phyloP scores from a whole-genome alignment of 2,329 filamentous ascomycete species.

The Pseudogymnoascus sp. region DNA sequence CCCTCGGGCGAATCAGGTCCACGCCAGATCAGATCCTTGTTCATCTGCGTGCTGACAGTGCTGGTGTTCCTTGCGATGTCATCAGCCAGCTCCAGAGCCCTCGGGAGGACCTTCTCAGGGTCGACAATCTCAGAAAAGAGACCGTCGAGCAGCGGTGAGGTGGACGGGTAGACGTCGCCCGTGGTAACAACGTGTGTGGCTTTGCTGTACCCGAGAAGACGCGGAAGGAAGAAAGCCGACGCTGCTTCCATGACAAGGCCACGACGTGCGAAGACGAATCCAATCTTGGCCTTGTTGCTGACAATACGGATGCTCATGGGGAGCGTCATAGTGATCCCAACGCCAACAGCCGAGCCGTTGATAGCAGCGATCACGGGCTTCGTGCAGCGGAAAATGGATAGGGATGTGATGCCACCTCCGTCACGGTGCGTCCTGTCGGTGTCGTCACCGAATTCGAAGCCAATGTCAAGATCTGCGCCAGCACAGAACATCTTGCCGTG shows the following conservation, averaged over 20 bases:
- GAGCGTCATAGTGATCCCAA: conserved; percentile 53
- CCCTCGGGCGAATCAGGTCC: conserved; percentile 52
- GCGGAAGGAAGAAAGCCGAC: conserved; percentile 62
- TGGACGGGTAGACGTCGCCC: conserved; percentile 47
- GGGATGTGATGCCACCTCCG: conserved; percentile 42
- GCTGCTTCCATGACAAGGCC: conserved; percentile 64
- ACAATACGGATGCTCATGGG: conserved; percentile 43
- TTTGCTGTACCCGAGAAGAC: conserved; percentile 54
- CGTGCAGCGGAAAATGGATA: conserved; percentile 47
- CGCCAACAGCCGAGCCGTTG: conserved; percentile 50
- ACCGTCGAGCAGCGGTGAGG: conserved; percentile 42
- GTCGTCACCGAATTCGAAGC: conserved; percentile 15
- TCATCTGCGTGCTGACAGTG: conserved; percentile 52
- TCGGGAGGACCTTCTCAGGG: conserved; percentile 51
- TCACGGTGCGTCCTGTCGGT: conserved; percentile 34
- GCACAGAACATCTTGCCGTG: conserved; percentile 46
- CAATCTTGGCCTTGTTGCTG: conserved; percentile 52
- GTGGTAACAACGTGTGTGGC: conserved; percentile 59
- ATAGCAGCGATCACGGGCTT: conserved; percentile 51
- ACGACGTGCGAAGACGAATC: conserved; percentile 62
- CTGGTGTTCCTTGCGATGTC: conserved; percentile 60
- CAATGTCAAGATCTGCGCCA: conserved; percentile 45
- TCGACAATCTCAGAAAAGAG: conserved; percentile 61
- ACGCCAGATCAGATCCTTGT: conserved; percentile 61
- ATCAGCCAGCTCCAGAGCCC: conserved; percentile 55